A percentile compares a stretch with the other conserved stretches of the same genome.
Conservation (phyloP, 768 basidiomycete genomes). For the Boletus sp. region DNA sequence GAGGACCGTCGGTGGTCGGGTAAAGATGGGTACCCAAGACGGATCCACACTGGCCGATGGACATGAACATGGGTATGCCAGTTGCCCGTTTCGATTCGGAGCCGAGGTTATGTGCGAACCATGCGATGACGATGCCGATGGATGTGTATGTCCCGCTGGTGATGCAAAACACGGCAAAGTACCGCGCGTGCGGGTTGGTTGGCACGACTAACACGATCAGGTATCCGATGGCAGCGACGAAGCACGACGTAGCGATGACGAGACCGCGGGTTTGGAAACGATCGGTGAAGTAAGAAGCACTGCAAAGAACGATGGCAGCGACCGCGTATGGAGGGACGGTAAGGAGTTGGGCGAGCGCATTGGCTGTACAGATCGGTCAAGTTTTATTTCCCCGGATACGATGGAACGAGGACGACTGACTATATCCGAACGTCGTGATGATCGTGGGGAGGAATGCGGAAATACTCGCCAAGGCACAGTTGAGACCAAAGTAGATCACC, state of each 20-base stretch:
- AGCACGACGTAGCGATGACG: slow-evolving; percentile 30
- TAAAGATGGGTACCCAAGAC: slow-evolving; percentile 74
- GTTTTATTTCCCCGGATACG: not conserved
- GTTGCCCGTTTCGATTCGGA: slow-evolving; percentile 77
- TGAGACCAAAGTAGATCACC: slow-evolving; percentile 74
- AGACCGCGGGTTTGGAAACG: slow-evolving; percentile 57
- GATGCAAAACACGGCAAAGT: slow-evolving; percentile 77
- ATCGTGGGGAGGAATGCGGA: slow-evolving; percentile 84
- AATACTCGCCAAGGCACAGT: slow-evolving; percentile 73
- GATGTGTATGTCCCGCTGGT: slow-evolving; percentile 74
- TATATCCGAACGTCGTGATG: slow-evolving; percentile 66
- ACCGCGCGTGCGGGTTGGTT: slow-evolving; percentile 57
- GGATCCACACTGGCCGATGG: slow-evolving; percentile 76
- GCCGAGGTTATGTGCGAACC: slow-evolving; percentile 77
- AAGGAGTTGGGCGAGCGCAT: slow-evolving; percentile 64
- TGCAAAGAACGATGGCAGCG: slow-evolving; percentile 58
- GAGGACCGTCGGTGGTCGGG: slow-evolving; percentile 59
- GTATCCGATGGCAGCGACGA: slow-evolving; percentile 45
- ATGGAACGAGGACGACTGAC: slow-evolving; percentile 40
- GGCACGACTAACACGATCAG: slow-evolving; percentile 55
- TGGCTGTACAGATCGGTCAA: slow-evolving; percentile 36
- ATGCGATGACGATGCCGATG: slow-evolving; percentile 71
- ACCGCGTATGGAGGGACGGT: slow-evolving; percentile 83
- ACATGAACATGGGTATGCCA: slow-evolving; percentile 75
- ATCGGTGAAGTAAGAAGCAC: slow-evolving; percentile 62